phyloP scores from a whole-genome alignment of 169 alveolate species.

The Babesia gibsoni region DNA sequence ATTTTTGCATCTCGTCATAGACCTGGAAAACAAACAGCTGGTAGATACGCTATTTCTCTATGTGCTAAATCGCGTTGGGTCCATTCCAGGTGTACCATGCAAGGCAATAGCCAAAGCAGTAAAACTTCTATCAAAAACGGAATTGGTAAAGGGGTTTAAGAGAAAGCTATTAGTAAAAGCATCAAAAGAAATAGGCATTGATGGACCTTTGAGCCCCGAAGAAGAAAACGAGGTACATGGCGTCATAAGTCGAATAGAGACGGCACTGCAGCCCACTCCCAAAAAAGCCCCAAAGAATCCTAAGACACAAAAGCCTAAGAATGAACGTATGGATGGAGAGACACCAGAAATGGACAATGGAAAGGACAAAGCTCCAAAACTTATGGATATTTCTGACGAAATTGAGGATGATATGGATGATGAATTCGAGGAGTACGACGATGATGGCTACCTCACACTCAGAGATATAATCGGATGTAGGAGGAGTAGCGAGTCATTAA shows the following conservation, averaged over 20 bases:
- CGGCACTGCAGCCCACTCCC: background rate
- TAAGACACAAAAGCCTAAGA: no score
- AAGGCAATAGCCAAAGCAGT: background rate
- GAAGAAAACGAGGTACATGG: background rate
- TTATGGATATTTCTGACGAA: slow-evolving; percentile 4
- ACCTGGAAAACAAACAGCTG: slow-evolving; percentile 23
- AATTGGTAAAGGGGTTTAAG: background rate
- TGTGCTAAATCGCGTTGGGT: background rate
- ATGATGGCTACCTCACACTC: slow-evolving; percentile 10
- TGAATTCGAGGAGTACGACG: background rate
- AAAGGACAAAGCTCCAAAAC: slow-evolving; percentile 8
- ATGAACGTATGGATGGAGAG: no score
- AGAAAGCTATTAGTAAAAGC: background rate
- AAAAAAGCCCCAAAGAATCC: background rate
- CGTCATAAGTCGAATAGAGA: background rate
- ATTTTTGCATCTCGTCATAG: background rate
- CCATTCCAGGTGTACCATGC: slow-evolving; percentile 5
- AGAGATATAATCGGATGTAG: slow-evolving; percentile 1
- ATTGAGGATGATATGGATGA: background rate
- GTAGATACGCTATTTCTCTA: slow-evolving; percentile 14
- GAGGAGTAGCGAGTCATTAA: background rate
- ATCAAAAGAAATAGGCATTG: background rate
- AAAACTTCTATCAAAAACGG: background rate
- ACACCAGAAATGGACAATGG: no score
- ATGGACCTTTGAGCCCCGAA: background rate